Evolutionary conservation across 228 moss, liverwort and hornwort species (phyloP).

Genomic region (Sphagnum magellanicum): DNA sequence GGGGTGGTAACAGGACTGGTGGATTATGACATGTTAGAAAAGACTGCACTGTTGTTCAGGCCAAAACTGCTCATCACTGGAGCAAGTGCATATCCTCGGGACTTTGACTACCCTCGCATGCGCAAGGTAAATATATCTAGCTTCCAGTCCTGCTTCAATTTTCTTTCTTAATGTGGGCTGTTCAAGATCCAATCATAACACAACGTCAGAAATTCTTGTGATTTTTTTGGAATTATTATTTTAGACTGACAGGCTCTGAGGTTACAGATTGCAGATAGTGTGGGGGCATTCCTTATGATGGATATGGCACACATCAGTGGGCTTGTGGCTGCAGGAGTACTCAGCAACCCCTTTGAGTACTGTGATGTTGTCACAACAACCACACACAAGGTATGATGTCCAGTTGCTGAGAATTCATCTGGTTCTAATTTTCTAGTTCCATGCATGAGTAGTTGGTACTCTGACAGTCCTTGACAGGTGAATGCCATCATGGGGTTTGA

Average conservation of each 20-base stretch:
- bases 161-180: not conserved
- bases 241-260: not conserved
- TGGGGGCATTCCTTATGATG: constrained; percentile 89
- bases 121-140: constrained; percentile 45
- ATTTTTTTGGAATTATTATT: too few relatives aligned
- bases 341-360: constrained; percentile 64
- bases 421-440: not conserved
- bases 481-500: too few relatives aligned
- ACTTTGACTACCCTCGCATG: constrained; percentile 87
- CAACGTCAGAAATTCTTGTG: too few relatives aligned
- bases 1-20: constrained; percentile 41
- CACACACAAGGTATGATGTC: constrained; percentile 58
- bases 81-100: constrained; percentile 89
- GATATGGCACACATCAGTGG: constrained; percentile 98
- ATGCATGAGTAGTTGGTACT: not conserved
- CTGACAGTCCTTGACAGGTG: not conserved
- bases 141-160: not conserved
- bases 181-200: not conserved
- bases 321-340: constrained; percentile 70
- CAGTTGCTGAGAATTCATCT: not conserved
- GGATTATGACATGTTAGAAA: constrained; percentile 77
- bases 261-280: constrained; percentile 75
- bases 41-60: constrained; percentile 62
- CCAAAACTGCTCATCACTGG: constrained; percentile 89
- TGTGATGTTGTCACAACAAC: constrained; percentile 93